phyloP scores from a whole-genome alignment of 1,284 basidiomycete species.

The Schizopora paradoxa region DNA sequence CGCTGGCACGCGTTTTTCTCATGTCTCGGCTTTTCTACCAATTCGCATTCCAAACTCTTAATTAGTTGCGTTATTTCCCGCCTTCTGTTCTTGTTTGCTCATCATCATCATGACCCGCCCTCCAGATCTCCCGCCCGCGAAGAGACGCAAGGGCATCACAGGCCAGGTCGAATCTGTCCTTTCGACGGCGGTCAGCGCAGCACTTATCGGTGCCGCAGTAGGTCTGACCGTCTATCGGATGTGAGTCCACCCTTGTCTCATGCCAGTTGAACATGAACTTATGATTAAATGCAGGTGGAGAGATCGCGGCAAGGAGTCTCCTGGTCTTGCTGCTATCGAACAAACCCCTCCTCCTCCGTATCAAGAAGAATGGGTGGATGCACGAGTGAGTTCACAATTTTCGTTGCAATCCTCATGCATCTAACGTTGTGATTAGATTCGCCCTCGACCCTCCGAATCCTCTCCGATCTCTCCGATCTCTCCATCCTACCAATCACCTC shows the following conservation, averaged over 20 bases:
- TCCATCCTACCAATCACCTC: slow-evolving; percentile 24
- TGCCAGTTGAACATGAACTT: slow-evolving; percentile 22
- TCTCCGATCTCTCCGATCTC: slow-evolving; percentile 9
- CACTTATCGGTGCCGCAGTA: slow-evolving; percentile 75
- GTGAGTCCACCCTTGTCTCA: slow-evolving; percentile 39
- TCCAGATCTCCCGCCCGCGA: slow-evolving; percentile 43
- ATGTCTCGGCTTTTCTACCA: slow-evolving; percentile 3
- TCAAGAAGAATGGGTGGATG: slow-evolving; percentile 52
- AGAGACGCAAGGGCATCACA: slow-evolving; percentile 62
- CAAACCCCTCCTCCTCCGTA: slow-evolving; percentile 55
- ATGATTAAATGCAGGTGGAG: slow-evolving; percentile 46
- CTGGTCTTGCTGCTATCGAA: slow-evolving; percentile 18
- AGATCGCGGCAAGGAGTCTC: slow-evolving; percentile 56
- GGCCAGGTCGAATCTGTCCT: slow-evolving; percentile 76
- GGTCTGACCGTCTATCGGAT: slow-evolving; percentile 77
- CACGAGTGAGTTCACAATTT: slow-evolving; percentile 22
- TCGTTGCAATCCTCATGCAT: slow-evolving; percentile 1
- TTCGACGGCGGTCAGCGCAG: slow-evolving; percentile 73
- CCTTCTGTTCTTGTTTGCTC: slow-evolving; percentile 3
- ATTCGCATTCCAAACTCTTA: slow-evolving; percentile 12
- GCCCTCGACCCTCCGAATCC: slow-evolving; percentile 19
- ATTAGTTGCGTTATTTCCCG: slow-evolving; percentile 1
- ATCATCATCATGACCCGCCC: slow-evolving; percentile 10
- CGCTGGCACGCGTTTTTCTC: slow-evolving; percentile 21
- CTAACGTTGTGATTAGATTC: too few species aligned